Evolutionary conservation across 164 flowering plant genomes (phyloP).

Genomic region (Berberis thunbergii): DNA sequence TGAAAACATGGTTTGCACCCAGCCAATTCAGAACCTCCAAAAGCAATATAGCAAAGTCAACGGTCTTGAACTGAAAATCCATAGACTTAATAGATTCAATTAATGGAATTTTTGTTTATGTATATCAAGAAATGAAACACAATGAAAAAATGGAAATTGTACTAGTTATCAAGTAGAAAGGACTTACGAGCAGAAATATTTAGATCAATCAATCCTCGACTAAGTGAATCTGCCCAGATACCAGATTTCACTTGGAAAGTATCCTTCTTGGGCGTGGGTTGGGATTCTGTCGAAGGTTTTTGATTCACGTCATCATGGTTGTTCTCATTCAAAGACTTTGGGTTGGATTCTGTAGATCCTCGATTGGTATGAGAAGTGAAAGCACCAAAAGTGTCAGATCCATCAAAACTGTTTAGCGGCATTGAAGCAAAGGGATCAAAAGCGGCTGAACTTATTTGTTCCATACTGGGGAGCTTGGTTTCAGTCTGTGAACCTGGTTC

Average conservation of each 20-base stretch:
- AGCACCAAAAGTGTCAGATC: conserved; percentile 62
- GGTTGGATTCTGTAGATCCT: conserved; percentile 25
- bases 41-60: too few relatives aligned
- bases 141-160: too few relatives aligned
- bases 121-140: too few relatives aligned
- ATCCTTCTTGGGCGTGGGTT: conserved; percentile 46
- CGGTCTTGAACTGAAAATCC: too few relatives aligned
- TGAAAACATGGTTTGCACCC: too few relatives aligned
- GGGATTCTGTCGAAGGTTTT: conserved; percentile 27
- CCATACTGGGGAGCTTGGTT: conserved; percentile 30
- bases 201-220: conserved; percentile 96
- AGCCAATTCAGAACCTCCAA: too few relatives aligned
- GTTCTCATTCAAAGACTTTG: conserved; percentile 21
- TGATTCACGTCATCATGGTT: conserved; percentile 16
- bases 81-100: too few relatives aligned
- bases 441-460: conserved; percentile 14
- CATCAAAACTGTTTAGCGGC: conserved; percentile 70
- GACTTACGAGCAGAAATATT: conserved; percentile 95
- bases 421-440: conserved; percentile 88
- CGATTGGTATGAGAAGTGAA: conserved; percentile 50
- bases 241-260: conserved; percentile 92
- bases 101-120: too few relatives aligned
- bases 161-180: background rate
- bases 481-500: conserved; percentile 39
- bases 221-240: conserved; percentile 97